phyloP scores from a whole-genome alignment of 2,329 filamentous ascomycete species.

The Phyllosticta ampelicida region DNA sequence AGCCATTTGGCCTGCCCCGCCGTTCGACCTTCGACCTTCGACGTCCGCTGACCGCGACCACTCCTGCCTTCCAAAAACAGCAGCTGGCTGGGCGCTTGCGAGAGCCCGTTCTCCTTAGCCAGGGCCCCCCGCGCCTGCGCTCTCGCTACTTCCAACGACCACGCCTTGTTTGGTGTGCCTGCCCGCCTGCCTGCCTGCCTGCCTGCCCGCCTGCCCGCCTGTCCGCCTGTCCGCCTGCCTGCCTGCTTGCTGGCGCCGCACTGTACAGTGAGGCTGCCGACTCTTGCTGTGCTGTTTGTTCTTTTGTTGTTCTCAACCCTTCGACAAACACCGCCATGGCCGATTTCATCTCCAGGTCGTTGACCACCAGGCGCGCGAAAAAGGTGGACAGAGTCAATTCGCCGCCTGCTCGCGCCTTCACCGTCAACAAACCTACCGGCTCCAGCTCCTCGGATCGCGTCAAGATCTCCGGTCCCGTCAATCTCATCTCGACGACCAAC shows the following conservation, averaged over 20 bases:
- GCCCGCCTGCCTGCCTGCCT: too few relatives aligned
- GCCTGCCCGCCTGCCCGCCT: too few relatives aligned
- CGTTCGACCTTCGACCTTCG: too few relatives aligned
- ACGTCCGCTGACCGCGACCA: neutral
- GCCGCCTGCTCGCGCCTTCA: constrained; percentile 19
- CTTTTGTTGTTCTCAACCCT: neutral
- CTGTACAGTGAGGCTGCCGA: neutral
- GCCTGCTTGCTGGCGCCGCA: neutral
- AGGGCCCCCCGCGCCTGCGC: neutral
- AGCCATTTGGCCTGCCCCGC: neutral
- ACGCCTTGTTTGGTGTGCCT: neutral
- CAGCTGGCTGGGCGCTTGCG: neutral
- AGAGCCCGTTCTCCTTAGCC: neutral
- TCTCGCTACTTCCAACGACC: neutral
- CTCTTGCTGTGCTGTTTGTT: neutral
- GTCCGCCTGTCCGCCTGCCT: too few relatives aligned
- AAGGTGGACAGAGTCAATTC: constrained; percentile 35
- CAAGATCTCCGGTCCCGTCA: constrained; percentile 80
- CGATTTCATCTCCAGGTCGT: constrained; percentile 52
- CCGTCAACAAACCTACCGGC: constrained; percentile 32
- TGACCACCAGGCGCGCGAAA: constrained; percentile 55
- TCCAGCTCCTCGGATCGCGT: constrained; percentile 41
- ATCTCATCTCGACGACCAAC: constrained; percentile 88
- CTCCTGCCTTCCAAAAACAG: neutral
- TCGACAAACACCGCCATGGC: constrained; percentile 3